Base-by-base conservation (phyloP, 768 basidiomycete genomes). In the Inosperma sp. region DNA sequence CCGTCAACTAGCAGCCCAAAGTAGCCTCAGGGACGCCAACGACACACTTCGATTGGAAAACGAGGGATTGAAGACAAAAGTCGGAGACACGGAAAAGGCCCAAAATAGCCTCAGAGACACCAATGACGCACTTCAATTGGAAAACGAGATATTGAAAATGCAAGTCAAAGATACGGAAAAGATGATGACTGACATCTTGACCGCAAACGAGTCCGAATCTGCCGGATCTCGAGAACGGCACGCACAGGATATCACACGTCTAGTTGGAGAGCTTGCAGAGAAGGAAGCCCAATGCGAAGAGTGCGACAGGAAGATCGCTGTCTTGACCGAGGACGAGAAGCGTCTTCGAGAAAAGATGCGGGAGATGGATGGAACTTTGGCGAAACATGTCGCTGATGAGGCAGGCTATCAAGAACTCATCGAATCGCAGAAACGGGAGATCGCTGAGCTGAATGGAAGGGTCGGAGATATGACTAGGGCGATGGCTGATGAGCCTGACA, bases 401-500 rank as follows among this genome's bases (percentile, higher is more conserved):
- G 62, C 58, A 17, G 63, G 63, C 13, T 56, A 66, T 37, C 57
- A 56, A 40, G 37, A 51, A 34, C 57, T 56, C 17, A 52, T 67
- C 13, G 56, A 58, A 21, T 27, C 54, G 2, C 56, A 72, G 45
- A 60, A 61, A 16, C 42, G 56, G 40, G 67, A 71, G 47, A 69
- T 69, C 16, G 47, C 56, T 12, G 62, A 62, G 12, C 53, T 72
- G 14, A 61, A 58, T 14, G 58, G 52, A 12, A 62, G 71, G 12
- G 53, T 69, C 2, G 40, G 55, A 7, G 69, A 68, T 22, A 68
- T 74, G 62, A 62, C 60, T 49, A 64, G 58, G 19, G 56, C 64
- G 6, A 64, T 73, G 50, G 59, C 59, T n/a, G 50, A 51, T 41
- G 61, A 56, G 51, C 66, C 56, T 7, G 54, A 52, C 12, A 53